These are phyloP conservation scores for Arthrobotrys entomopaga DNA, from an alignment of 2,329 filamentous ascomycete species.

Conservation along the genomic window DNA sequence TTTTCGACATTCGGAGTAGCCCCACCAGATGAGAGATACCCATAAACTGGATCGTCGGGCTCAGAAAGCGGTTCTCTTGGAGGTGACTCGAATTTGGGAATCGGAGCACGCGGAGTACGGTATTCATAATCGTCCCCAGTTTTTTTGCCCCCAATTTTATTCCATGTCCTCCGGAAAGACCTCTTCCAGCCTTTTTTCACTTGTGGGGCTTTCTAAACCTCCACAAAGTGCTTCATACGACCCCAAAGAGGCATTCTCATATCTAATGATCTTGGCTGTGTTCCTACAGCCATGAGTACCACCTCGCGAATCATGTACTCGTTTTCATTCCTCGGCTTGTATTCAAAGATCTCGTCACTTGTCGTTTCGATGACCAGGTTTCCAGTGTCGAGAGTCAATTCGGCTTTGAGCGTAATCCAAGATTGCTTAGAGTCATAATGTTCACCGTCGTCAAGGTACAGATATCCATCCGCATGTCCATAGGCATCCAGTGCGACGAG, in stretches of 20 bases:
- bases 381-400: not conserved
- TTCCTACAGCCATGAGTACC: not conserved
- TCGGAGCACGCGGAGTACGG: too few species aligned
- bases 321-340: not conserved
- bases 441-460: slow-evolving; percentile 37
- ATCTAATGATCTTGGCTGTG: not conserved
- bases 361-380: not conserved
- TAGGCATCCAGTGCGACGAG: slow-evolving; percentile 18
- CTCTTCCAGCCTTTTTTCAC: slow-evolving; percentile 2
- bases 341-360: slow-evolving; percentile 17
- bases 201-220: not conserved
- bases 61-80: too few species aligned
- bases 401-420: slow-evolving; percentile 17
- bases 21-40: too few species aligned
- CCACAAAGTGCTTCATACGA: not conserved
- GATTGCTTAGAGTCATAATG: slow-evolving; percentile 23
- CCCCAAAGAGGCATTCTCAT: not conserved
- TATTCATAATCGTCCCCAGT: too few species aligned
- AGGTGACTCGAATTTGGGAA: too few species aligned
- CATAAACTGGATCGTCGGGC: too few species aligned
- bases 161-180: not conserved
- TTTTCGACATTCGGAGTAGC: too few species aligned
- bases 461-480: slow-evolving; percentile 10
- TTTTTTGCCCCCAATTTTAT: not conserved
- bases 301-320: slow-evolving; percentile 32